Percentiles rank a stretch among this genome's conserved stretches.
Evolutionary conservation across 345 rosid genomes (phyloP).

Genomic region (Dipteronia sinensis): DNA sequence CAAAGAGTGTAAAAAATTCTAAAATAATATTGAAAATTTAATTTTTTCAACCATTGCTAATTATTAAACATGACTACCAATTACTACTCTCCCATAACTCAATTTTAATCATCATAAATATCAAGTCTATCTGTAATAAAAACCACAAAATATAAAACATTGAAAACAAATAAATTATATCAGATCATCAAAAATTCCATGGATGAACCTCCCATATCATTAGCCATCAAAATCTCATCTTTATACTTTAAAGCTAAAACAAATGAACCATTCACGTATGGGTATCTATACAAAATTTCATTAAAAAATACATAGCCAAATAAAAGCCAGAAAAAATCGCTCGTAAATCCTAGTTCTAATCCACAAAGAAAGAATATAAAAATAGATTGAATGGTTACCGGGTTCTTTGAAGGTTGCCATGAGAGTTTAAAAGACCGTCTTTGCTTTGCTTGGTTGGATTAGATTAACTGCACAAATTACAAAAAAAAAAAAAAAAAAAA

Average conservation of each 20-base stretch:
- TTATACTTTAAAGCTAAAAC: constrained; percentile 88
- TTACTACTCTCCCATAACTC: too few relatives aligned
- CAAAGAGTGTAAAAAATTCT: too few relatives aligned
- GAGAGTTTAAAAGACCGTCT: constrained; percentile 10
- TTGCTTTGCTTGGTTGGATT: constrained; percentile 14
- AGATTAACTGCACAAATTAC: constrained; percentile 13
- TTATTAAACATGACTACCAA: too few relatives aligned
- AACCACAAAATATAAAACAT: too few relatives aligned
- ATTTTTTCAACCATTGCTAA: too few relatives aligned
- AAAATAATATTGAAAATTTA: too few relatives aligned
- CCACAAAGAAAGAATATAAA: neutral
- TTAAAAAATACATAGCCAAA: neutral
- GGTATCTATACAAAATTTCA: constrained; percentile 48
- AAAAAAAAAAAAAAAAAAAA: too few relatives aligned
- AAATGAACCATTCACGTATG: constrained; percentile 92
- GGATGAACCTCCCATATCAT: constrained; percentile 83
- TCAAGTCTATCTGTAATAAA: too few relatives aligned
- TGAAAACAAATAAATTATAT: too few relatives aligned
- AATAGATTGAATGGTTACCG: neutral
- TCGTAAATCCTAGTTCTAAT: neutral
- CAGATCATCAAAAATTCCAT: too few relatives aligned
- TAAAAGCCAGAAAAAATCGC: neutral
- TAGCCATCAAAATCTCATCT: constrained; percentile 95
- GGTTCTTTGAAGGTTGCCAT: constrained; percentile 23
- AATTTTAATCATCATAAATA: too few relatives aligned